Evolutionary conservation across 2,329 filamentous ascomycete genomes (phyloP).

Genomic region (Pseudogymnoascus sp.): DNA sequence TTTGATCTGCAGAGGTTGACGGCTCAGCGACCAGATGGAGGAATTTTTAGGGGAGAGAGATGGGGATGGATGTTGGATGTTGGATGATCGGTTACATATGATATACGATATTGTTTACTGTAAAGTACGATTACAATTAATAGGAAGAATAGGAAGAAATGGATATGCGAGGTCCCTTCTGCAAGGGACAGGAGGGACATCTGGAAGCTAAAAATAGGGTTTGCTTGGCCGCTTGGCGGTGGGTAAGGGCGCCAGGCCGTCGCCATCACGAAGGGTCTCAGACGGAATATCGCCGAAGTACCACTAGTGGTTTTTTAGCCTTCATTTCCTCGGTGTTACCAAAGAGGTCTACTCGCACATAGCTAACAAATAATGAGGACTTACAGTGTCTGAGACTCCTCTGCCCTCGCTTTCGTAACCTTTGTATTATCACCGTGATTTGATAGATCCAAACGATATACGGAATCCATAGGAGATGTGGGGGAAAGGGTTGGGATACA

Average conservation of each 20-base stretch:
- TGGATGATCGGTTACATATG: not conserved
- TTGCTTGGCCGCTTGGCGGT: not conserved
- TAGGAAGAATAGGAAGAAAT: not conserved
- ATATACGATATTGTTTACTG: not conserved
- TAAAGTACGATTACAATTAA: not conserved
- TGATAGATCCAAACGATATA: constrained; percentile 9
- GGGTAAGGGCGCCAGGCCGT: not conserved
- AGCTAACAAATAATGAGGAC: constrained; percentile 8
- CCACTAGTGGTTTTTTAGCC: not conserved
- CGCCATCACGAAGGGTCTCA: too few relatives aligned
- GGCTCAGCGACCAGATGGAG: not conserved
- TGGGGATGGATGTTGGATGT: too few relatives aligned
- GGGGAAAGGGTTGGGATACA: not conserved
- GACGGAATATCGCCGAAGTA: too few relatives aligned
- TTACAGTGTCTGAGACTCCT: constrained; percentile 16
- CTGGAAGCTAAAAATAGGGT: not conserved
- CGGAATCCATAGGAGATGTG: not conserved
- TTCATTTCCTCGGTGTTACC: not conserved
- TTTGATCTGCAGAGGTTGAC: not conserved
- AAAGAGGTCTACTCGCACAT: not conserved
- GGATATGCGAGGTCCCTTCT: too few relatives aligned
- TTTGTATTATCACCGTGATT: constrained; percentile 16
- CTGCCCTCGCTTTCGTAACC: constrained; percentile 16
- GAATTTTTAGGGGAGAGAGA: not conserved
- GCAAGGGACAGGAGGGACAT: too few relatives aligned